Evolutionary conservation across 2,329 filamentous ascomycete species (phyloP).

Genomic region (Ceratocystis colombiana): DNA sequence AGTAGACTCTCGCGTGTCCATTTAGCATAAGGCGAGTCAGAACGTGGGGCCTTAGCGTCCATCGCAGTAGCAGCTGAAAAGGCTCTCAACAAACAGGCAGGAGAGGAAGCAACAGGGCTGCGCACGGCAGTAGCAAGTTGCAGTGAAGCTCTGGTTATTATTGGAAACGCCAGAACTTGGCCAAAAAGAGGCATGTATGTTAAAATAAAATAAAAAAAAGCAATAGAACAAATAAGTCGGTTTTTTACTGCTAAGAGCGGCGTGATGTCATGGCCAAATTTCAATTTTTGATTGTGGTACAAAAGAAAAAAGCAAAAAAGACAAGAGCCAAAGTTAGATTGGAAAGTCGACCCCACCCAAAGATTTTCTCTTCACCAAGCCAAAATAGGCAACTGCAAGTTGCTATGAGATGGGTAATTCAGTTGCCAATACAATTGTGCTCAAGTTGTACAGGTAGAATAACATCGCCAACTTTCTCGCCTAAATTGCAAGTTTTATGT

Average conservation of each 20-base stretch:
- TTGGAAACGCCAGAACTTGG: not conserved
- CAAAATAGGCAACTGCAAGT: not conserved
- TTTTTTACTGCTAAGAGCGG: not conserved
- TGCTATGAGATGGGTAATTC: not conserved
- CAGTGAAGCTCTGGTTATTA: not conserved
- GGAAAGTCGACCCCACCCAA: not conserved
- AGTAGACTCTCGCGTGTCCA: conserved; percentile 63
- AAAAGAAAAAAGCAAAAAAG: conserved; percentile 4
- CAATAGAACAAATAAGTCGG: not conserved
- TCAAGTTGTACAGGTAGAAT: not conserved
- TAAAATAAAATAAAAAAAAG: too few relatives aligned
- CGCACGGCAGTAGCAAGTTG: not conserved
- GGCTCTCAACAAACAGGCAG: not conserved
- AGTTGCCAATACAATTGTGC: not conserved
- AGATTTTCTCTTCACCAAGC: conserved; percentile 9
- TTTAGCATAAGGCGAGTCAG: conserved; percentile 44
- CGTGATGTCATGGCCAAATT: not conserved
- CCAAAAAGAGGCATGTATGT: conserved; percentile 2
- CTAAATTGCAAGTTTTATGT: not conserved
- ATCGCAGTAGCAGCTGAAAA: conserved; percentile 19
- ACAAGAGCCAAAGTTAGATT: not conserved
- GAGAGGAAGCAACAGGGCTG: not conserved
- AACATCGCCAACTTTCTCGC: not conserved
- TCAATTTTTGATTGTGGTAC: conserved; percentile 22
- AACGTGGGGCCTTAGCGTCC: conserved; percentile 11